Base-by-base conservation (phyloP, 768 basidiomycete species). In the Amyloporia xantha region DNA sequence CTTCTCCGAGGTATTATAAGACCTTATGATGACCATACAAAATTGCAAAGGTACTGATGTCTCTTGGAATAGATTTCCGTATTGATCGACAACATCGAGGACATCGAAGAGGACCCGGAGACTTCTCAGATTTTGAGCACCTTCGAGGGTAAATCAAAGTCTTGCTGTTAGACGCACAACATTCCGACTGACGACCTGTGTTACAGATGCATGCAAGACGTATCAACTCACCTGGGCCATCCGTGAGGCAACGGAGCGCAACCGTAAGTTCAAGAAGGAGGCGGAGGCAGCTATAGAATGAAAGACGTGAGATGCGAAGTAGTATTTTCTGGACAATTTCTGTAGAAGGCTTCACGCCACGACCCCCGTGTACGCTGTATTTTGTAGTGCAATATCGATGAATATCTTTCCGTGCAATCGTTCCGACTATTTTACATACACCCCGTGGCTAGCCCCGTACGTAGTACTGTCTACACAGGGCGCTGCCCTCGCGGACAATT, bases 141-240 rank as follows among this genome's bases (percentile, higher is more conserved):
- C 10, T 95, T 86, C 67, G 89, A 91, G 67, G 93, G 92, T 84
- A 56, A 56, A 66, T 65, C 20, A 9, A 28, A 4, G 3, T n/a
- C 3, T 2, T 27, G 4, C 7, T 13, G 26, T 1, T 6, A 10
- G 19, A 27, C 24, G 39, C 11, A 36, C 26, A 15, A n/a, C n/a
- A n/a, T 40, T 2, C 19, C 30, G 10, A 25, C 4, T 47, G 38
- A 44, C 27, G 28, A 11, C 55, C 12, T 55, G 33, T 25, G 15
- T 44, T 54, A 1, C 52, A 89, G 88, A 92, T 67, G 91, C 91
- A 37, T 85, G 83, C 58, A 82, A 78, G 68, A 86, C 91, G 5
- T 95, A 95, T 57, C 83, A 94, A 64, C 74, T 95, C 52, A 94
- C 91, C 20, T 95, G 92, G 92, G 90, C 91, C 24, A 94, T 95